These are phyloP conservation scores for Acacia melanoxylon DNA, from an alignment of 306 rosid species.

Conservation along the genomic window DNA sequence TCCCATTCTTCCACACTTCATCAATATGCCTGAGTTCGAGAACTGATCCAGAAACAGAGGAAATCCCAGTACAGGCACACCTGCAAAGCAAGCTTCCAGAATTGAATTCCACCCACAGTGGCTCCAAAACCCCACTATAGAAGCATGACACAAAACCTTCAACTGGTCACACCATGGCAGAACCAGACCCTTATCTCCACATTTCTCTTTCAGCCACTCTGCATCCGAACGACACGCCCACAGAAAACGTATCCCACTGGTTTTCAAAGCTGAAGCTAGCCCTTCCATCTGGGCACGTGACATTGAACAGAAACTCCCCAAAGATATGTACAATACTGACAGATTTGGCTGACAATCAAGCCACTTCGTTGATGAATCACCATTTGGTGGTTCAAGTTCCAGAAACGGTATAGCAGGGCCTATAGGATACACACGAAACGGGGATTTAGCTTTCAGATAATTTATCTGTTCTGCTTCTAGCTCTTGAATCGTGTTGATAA, in stretches of 20 bases:
- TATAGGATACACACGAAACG: slow-evolving; percentile 47
- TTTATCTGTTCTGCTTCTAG: slow-evolving; percentile 44
- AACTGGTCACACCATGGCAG: slow-evolving; percentile 66
- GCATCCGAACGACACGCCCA: slow-evolving; percentile 60
- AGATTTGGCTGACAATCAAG: slow-evolving; percentile 52
- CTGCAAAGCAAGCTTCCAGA: slow-evolving; percentile 44
- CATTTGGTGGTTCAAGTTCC: slow-evolving; percentile 16
- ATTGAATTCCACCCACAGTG: slow-evolving; percentile 70
- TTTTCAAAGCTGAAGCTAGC: slow-evolving; percentile 43
- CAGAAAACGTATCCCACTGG: slow-evolving; percentile 34
- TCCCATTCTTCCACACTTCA: slow-evolving; percentile 55
- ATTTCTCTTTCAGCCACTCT: slow-evolving; percentile 33
- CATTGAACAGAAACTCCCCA: slow-evolving; percentile 57
- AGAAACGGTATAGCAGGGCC: slow-evolving; percentile 59
- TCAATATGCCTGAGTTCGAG: slow-evolving; percentile 45
- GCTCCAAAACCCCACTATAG: slow-evolving; percentile 57
- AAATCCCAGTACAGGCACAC: slow-evolving; percentile 48
- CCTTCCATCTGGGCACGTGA: slow-evolving; percentile 50
- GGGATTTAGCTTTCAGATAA: slow-evolving; percentile 33
- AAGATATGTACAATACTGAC: slow-evolving; percentile 58
- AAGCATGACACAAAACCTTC: slow-evolving; percentile 50
- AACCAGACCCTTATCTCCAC: slow-evolving; percentile 46
- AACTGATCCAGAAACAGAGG: slow-evolving; percentile 58
- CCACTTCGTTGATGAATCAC: slow-evolving; percentile 33
- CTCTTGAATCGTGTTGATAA: slow-evolving; percentile 47